These are phyloP conservation scores for Talaromyces wortmannii DNA, from an alignment of 495 filamentous ascomycete genomes.

Conservation along the genomic window DNA sequence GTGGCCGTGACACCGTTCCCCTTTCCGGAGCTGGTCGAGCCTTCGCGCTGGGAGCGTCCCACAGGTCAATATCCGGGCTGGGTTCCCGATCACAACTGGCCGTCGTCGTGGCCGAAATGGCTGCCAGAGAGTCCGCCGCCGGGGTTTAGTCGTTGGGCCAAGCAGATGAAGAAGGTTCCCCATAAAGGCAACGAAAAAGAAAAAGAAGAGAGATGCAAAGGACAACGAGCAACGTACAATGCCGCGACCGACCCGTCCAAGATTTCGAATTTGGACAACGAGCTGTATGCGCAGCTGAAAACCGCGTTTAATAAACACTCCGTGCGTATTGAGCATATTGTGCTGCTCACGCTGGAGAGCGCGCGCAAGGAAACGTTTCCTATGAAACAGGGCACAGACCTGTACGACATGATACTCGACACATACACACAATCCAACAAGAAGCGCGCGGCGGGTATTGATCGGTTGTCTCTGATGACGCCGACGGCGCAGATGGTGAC, in stretches of 20 bases:
- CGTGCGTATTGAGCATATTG: slow-evolving; percentile 31
- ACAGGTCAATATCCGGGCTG: neutral
- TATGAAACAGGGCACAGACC: slow-evolving; percentile 26
- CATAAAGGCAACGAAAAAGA: slow-evolving; percentile 9
- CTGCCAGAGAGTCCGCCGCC: slow-evolving; percentile 16
- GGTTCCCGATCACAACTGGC: neutral
- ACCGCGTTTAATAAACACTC: slow-evolving; percentile 22
- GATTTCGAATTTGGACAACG: slow-evolving; percentile 32
- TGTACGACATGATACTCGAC: slow-evolving; percentile 30
- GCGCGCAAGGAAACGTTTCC: slow-evolving; percentile 42
- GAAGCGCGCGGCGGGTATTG: slow-evolving; percentile 12
- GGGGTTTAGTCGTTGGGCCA: slow-evolving; percentile 21
- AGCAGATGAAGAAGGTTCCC: slow-evolving; percentile 2
- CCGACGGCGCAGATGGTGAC: slow-evolving; percentile 33
- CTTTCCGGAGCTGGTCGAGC: neutral
- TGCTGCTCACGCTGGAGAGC: slow-evolving; percentile 37
- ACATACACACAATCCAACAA: slow-evolving; percentile 12
- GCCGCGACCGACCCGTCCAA: slow-evolving; percentile 32
- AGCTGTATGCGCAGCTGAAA: slow-evolving; percentile 21
- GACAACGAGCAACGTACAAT: slow-evolving; percentile 19
- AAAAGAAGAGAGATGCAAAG: neutral
- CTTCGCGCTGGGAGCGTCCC: neutral
- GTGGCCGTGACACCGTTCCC: slow-evolving; percentile 3
- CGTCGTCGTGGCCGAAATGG: slow-evolving; percentile 19
- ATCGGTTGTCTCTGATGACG: slow-evolving; percentile 26